These are phyloP conservation scores for Craterostigma plantagineum DNA, from an alignment of 257 asterid species.

Conservation along the genomic window DNA sequence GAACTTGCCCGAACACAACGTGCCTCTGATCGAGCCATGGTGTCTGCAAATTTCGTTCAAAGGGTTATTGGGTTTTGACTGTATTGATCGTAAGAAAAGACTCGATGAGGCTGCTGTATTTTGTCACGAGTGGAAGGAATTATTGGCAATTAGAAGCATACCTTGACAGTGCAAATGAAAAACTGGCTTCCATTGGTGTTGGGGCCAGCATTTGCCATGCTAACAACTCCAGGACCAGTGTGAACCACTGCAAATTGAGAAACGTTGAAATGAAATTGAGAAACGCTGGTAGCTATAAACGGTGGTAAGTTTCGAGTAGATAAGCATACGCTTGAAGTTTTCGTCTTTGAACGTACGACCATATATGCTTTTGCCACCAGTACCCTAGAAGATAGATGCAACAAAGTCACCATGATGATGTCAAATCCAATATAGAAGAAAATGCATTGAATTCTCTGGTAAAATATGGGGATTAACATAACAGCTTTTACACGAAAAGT, in stretches of 20 bases:
- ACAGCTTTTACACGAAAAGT: not conserved
- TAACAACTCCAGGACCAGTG: conserved; percentile 86
- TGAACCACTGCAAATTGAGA: conserved; percentile 52
- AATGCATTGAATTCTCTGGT: not conserved
- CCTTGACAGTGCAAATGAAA: conserved; percentile 89
- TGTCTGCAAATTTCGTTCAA: conserved; percentile 39
- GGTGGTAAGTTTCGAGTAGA: conserved; percentile 6
- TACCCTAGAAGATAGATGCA: conserved; percentile 37
- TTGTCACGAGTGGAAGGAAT: not conserved
- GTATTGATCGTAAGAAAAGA: too few species aligned
- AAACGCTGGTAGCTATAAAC: conserved; percentile 2
- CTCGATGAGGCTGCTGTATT: too few species aligned
- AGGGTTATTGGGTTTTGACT: too few species aligned
- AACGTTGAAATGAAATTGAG: conserved; percentile 6
- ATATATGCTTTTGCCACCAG: conserved; percentile 95
- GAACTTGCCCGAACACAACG: conserved; percentile 91
- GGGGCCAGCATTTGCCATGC: conserved; percentile 99
- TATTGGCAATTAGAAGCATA: conserved; percentile 14
- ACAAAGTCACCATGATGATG: conserved; percentile 4
- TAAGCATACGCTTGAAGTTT: conserved; percentile 69
- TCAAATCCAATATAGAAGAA: conserved; percentile 3
- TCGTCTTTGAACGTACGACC: conserved; percentile 94
- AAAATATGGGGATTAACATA: too few species aligned
- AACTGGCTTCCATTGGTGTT: conserved; percentile 97
- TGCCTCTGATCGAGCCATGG: conserved; percentile 82